Evolutionary conservation across 2,329 filamentous ascomycete species (phyloP), one percentile per base, ranked within the genome.

Genomic region (Nemania abortiva): DNA sequence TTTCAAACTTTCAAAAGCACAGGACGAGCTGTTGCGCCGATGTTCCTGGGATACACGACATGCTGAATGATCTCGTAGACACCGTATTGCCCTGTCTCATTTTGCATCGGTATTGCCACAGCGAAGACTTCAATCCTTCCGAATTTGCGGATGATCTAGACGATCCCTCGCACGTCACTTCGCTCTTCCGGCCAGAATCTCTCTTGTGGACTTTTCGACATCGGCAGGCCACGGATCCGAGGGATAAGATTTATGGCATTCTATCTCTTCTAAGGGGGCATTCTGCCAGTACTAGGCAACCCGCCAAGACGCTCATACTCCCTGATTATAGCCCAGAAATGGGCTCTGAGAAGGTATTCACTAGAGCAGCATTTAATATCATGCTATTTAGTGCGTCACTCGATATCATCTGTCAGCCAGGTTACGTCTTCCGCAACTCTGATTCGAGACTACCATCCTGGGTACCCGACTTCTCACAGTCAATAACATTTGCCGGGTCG

Each of bases 1-100:
- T 68, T 54, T 59, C 59, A 24, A 68, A 68, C 53, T 68, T 68
- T 20, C 65, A 68, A 39, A 63, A 63, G 49, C 65, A 68, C 29
- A 52, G 59, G 20, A 63, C 65, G 39, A 68, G 54, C 59, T 68
- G 65, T 37, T 68, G 65, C 24, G 59, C 59, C 27, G 34, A 68
- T 37, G 53, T 68, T 3, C 65, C 59, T 15, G 65, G 59, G 11
- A 34, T 68, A 6, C 42, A 63, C n/a, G 59, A 63, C 29, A 68
- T 68, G 65, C 39, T 68, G 13, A 63, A 68, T 31, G 6, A 24
- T 37, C 39, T 68, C 5, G 65, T 68, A 5, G 59, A 68, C 4
- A 68, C 45, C 3, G 65, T 68, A 1, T 34, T 68, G 6, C 65
- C 65, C 15, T 63, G 58, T 34, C 58, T 63, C 34, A 68, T 37